Conservation (phyloP, 2,329 filamentous ascomycete species). For the Venturia aucupariae region DNA sequence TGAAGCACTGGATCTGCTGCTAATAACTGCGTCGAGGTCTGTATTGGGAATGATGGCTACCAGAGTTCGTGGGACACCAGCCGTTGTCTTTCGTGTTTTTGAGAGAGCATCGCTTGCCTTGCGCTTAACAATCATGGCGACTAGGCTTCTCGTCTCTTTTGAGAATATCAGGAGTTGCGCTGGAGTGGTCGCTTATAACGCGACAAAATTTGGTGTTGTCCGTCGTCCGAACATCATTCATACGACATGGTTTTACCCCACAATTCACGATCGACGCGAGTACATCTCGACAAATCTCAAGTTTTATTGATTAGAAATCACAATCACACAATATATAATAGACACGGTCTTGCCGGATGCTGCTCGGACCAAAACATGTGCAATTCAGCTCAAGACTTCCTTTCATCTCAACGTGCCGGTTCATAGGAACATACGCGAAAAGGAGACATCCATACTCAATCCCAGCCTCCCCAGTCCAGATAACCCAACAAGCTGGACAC, state of each 20-base stretch:
- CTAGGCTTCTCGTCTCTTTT: too few species aligned
- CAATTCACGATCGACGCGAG: background rate
- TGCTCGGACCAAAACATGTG: background rate
- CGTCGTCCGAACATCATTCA: background rate
- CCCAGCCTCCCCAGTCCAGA: background rate
- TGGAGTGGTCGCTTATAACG: too few species aligned
- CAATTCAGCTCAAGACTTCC: background rate
- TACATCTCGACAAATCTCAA: background rate
- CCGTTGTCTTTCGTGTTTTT: too few species aligned
- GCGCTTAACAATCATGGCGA: too few species aligned
- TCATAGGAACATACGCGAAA: background rate
- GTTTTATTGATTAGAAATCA: background rate
- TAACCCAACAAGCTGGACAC: background rate
- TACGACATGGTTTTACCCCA: background rate
- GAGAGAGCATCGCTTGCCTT: too few species aligned
- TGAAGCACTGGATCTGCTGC: too few species aligned
- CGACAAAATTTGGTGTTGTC: too few species aligned
- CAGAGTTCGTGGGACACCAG: too few species aligned
- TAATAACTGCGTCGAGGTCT: too few species aligned
- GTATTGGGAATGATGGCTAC: too few species aligned
- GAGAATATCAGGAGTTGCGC: too few species aligned
- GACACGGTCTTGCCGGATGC: background rate
- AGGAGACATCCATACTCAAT: background rate
- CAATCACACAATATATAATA: background rate
- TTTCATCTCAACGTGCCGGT: background rate